phyloP scores from a whole-genome alignment of 73 alveolate species.

The Paramecium primaurelia region DNA sequence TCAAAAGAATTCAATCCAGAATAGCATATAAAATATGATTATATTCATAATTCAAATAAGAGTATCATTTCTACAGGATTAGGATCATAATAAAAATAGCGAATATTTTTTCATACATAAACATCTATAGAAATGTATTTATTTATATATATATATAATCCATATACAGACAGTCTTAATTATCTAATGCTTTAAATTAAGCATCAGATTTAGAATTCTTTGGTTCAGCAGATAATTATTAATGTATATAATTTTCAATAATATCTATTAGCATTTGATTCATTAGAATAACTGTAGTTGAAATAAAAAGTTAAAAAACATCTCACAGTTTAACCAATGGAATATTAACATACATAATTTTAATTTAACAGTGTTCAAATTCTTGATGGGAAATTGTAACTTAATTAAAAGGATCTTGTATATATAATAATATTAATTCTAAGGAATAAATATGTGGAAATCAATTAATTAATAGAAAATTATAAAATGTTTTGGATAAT shows the following conservation, averaged over 20 bases:
- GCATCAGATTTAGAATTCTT: not conserved
- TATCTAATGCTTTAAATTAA: not conserved
- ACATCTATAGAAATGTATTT: constrained; percentile 27
- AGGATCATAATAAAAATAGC: not conserved
- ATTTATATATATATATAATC: not conserved
- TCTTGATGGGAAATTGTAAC: not conserved
- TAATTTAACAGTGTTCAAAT: not conserved
- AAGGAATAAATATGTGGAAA: constrained; percentile 32
- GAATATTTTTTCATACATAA: not conserved
- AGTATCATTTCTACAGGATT: constrained; percentile 2
- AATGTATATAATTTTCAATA: not conserved
- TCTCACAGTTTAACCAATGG: not conserved
- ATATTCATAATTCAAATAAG: not conserved
- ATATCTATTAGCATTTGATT: not conserved
- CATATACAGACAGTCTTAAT: not conserved
- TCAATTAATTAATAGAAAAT: not conserved
- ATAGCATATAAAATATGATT: not conserved
- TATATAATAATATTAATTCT: not conserved
- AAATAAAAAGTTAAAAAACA: not conserved
- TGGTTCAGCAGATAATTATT: not conserved
- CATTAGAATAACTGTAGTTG: not conserved
- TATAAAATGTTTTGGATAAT: not conserved
- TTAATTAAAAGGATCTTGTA: constrained; percentile 13
- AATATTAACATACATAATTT: not conserved
- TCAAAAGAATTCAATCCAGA: not conserved